phyloP scores from a whole-genome alignment of 2,329 filamentous ascomycete genomes.

The Fusarium heterosporum region DNA sequence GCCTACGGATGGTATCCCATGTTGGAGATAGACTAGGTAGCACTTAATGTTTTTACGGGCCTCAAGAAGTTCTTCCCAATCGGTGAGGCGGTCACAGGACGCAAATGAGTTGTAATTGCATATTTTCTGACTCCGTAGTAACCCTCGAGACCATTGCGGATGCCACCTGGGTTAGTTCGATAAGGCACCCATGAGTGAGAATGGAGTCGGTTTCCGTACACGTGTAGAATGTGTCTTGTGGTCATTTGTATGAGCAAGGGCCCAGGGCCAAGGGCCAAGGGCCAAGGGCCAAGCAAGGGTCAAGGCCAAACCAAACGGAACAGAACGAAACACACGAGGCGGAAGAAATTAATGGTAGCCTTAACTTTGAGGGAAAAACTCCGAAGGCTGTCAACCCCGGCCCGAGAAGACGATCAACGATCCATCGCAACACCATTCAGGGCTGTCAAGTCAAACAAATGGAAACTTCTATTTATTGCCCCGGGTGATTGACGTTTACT shows the following conservation, averaged over 20 bases:
- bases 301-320: no score
- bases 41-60: constrained; percentile 18
- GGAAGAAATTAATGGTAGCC: constrained; percentile 22
- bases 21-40: constrained; percentile 5
- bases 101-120: constrained; percentile 37
- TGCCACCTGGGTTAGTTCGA: constrained; percentile 5
- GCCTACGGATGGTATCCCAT: constrained; percentile 20
- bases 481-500: constrained; percentile 21
- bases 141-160: constrained; percentile 12
- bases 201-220: not conserved
- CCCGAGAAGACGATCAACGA: constrained; percentile 26
- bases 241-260: constrained; percentile 8
- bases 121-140: constrained; percentile 10
- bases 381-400: constrained; percentile 35
- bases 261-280: constrained; percentile 1
- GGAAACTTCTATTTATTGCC: constrained; percentile 25
- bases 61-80: constrained; percentile 18
- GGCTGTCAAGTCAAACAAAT: constrained; percentile 14
- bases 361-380: constrained; percentile 35
- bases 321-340: constrained; percentile 1
- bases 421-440: constrained; percentile 27
- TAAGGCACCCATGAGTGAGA: constrained; percentile 28
- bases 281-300: constrained; percentile 7
- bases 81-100: constrained; percentile 40
- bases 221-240: constrained; percentile 16